phyloP scores from a whole-genome alignment of 164 flowering plant genomes.

The Tetrastigma voinierianum region DNA sequence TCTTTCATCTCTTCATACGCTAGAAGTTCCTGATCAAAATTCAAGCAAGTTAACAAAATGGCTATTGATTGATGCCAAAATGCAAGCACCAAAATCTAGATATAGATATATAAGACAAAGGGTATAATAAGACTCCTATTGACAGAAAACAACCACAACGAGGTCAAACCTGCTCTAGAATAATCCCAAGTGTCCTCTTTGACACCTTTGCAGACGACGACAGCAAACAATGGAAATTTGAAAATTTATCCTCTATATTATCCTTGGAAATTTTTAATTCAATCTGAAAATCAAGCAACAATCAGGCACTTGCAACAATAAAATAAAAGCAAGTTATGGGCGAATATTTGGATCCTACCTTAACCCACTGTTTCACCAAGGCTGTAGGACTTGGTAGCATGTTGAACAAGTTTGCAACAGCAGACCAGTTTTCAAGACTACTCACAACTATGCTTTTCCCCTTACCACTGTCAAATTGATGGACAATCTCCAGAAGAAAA shows the following conservation, averaged over 20 bases:
- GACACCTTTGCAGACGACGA: constrained; percentile 39
- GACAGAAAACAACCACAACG: background rate
- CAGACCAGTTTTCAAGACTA: constrained; percentile 62
- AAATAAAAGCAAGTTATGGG: background rate
- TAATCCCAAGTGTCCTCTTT: constrained; percentile 32
- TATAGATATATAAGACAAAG: background rate
- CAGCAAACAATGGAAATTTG: constrained; percentile 49
- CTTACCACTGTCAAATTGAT: constrained; percentile 42
- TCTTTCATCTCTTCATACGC: constrained; percentile 58
- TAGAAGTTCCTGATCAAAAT: constrained; percentile 59
- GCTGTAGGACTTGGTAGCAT: constrained; percentile 47
- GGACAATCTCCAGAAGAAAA: constrained; percentile 55
- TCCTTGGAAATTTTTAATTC: constrained; percentile 35
- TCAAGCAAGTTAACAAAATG: constrained; percentile 7
- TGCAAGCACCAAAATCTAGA: background rate
- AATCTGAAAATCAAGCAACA: constrained; percentile 44
- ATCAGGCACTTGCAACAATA: constrained; percentile 18
- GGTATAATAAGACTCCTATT: background rate
- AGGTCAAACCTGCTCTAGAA: constrained; percentile 74
- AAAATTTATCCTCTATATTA: constrained; percentile 24
- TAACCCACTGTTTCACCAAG: constrained; percentile 82
- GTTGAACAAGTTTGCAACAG: constrained; percentile 37
- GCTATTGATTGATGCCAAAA: background rate
- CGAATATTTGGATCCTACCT: constrained; percentile 45
- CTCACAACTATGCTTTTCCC: constrained; percentile 28